Base-by-base conservation (phyloP, 306 rosid genomes). In the Cicer arietinum region DNA sequence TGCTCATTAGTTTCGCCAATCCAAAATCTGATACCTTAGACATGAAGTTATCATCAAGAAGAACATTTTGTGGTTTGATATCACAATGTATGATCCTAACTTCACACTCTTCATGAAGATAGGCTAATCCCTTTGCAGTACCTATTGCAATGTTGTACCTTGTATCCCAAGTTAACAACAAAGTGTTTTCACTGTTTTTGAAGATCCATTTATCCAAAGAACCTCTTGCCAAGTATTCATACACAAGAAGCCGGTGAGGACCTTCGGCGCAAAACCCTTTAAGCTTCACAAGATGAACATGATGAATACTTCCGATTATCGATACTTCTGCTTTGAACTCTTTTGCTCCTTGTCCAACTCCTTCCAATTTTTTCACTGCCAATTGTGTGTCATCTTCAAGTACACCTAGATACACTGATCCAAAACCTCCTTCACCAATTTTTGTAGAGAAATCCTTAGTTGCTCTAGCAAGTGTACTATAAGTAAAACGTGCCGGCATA, bases 351-450 rank as follows among this genome's bases (percentile, higher is more conserved):
- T 93, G 98, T 56, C 97, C 97, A 61, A 87, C 72, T 9, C 94
- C 86, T 87, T 91, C 98, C 84, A 91, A 82, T 81, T 94, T 90
- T 78, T 94, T 94, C 89, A 94, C 96, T n/a, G 98, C 98, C 41
- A 94, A 53, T 11, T 84, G 86, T 1, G 87, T 87, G 5, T 96
- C 96, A 80, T 94, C 92, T 7, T 83, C 83, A 53, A 91, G 94
- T 69, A 42, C 81, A n/a, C 98, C 97, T 50, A 86, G 81, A 73
- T 94, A 90, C 81, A 91, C 97, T 3, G 97, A 90, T 42, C 98
- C 97, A 40, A 94, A 94, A 5, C 98, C 98, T 39, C 96, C 96
- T 81, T 88, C 96, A 0, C 98, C 98, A 53, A 94, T 93, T 80
- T 88, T 94, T 35, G 84, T 73, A 2, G 92, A 87, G 75, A 91